Conservation (phyloP, 192 early-diverging fungal genomes). For the Backusella circina region DNA sequence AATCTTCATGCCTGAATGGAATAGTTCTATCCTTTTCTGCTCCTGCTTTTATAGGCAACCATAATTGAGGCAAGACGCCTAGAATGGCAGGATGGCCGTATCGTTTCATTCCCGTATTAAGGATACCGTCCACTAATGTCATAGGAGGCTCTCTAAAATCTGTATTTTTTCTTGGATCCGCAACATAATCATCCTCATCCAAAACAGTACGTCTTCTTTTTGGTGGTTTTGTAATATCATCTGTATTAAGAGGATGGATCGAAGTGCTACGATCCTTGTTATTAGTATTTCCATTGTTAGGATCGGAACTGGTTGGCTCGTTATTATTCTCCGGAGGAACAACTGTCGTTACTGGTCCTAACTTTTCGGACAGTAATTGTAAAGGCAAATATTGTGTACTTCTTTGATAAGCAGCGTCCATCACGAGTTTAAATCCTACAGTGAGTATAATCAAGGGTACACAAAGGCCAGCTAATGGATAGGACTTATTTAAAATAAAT, state of each 20-base stretch:
- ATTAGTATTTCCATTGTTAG: background rate
- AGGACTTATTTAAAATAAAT: slow-evolving; percentile 52
- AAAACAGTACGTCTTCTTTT: slow-evolving; percentile 29
- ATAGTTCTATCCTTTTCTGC: background rate
- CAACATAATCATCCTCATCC: slow-evolving; percentile 63
- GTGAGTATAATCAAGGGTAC: slow-evolving; percentile 48
- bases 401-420: slow-evolving; percentile 37
- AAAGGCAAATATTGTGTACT: slow-evolving; percentile 47
- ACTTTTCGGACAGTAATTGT: slow-evolving; percentile 32
- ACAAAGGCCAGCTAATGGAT: slow-evolving; percentile 37
- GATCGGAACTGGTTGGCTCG: background rate
- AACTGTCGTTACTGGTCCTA: slow-evolving; percentile 24
- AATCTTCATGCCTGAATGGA: background rate
- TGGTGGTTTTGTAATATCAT: background rate
- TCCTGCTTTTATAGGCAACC: slow-evolving; percentile 61
- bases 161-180: slow-evolving; percentile 60
- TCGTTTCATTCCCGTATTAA: slow-evolving; percentile 66
- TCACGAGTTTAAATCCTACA: slow-evolving; percentile 39
- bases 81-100: slow-evolving; percentile 66
- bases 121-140: slow-evolving; percentile 61
- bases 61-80: slow-evolving; percentile 64
- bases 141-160: slow-evolving; percentile 74
- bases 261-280: background rate
- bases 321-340: background rate
- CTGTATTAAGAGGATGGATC: background rate